phyloP scores from a whole-genome alignment of 164 flowering plant species.

The Nelumbo lutea region DNA sequence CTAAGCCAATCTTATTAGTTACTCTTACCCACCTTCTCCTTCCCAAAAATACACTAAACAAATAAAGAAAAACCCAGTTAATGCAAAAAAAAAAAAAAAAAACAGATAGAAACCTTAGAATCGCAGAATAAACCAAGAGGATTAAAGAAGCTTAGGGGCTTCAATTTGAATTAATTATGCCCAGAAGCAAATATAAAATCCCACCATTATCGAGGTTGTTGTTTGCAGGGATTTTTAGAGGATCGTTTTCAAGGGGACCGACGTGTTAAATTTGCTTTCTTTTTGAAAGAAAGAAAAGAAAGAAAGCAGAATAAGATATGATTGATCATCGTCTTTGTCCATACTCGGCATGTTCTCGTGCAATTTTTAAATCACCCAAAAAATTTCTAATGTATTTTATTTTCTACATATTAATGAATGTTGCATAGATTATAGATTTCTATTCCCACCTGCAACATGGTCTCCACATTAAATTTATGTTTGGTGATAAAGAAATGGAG shows the following conservation, averaged over 20 bases:
- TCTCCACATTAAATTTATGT: constrained; percentile 8
- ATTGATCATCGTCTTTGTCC: constrained; percentile 4
- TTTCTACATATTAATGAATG: neutral
- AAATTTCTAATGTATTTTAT: neutral
- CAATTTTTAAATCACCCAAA: constrained; percentile 2
- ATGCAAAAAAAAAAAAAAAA: neutral
- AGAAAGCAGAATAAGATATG: neutral
- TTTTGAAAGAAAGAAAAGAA: neutral
- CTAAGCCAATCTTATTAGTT: no score
- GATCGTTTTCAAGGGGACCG: constrained; percentile 1
- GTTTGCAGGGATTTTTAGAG: constrained; percentile 10
- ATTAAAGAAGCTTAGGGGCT: neutral
- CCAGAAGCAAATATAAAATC: neutral
- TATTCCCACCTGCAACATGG: constrained; percentile 24
- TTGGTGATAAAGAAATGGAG: constrained; percentile 3
- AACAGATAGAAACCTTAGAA: neutral
- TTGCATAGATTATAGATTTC: neutral
- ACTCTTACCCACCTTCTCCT: no score
- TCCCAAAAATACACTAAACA: neutral
- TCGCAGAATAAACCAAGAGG: no score
- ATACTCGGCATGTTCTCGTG: constrained; percentile 12
- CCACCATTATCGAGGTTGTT: constrained; percentile 6
- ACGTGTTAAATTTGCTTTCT: neutral
- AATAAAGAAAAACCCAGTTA: neutral
- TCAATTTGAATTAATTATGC: neutral